phyloP scores from a whole-genome alignment of 805 yeast genomes.

The Metschnikowia henanensis region DNA sequence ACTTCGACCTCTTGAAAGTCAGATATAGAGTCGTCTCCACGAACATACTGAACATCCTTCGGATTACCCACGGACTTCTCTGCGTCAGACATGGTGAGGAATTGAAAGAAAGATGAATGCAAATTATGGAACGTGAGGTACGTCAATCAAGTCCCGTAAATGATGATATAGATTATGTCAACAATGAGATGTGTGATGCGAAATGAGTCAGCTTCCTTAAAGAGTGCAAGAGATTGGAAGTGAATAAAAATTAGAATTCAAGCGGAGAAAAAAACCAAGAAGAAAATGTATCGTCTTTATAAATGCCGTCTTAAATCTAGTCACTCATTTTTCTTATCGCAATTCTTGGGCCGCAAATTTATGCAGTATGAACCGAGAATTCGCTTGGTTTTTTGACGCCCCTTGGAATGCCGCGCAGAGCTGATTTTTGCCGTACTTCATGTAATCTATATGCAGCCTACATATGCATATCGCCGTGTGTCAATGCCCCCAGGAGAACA shows the following conservation, averaged over 20 bases:
- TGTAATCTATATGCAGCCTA: background rate
- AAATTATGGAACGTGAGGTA: background rate
- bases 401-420: slow-evolving; percentile 1
- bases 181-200: too few relatives aligned
- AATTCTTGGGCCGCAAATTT: background rate
- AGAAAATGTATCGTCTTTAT: background rate
- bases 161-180: too few relatives aligned
- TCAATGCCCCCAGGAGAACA: background rate
- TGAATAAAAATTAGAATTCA: too few relatives aligned
- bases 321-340: slow-evolving; percentile 4
- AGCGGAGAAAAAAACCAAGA: too few relatives aligned
- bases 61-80: slow-evolving; percentile 17
- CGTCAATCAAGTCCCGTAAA: background rate
- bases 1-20: slow-evolving; percentile 12
- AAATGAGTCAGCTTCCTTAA: background rate
- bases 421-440: slow-evolving; percentile 4
- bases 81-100: slow-evolving; percentile 15
- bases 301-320: slow-evolving; percentile 1
- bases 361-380: slow-evolving; percentile 2
- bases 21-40: slow-evolving; percentile 18
- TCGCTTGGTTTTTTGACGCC: background rate
- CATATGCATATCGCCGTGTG: slow-evolving; percentile 2
- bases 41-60: slow-evolving; percentile 21
- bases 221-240: too few relatives aligned
- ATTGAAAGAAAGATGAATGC: background rate